Percentiles rank a stretch among this genome's conserved stretches.
Conservation (phyloP, 441 rosid species). For the Bocquillonia castaneifolia region DNA sequence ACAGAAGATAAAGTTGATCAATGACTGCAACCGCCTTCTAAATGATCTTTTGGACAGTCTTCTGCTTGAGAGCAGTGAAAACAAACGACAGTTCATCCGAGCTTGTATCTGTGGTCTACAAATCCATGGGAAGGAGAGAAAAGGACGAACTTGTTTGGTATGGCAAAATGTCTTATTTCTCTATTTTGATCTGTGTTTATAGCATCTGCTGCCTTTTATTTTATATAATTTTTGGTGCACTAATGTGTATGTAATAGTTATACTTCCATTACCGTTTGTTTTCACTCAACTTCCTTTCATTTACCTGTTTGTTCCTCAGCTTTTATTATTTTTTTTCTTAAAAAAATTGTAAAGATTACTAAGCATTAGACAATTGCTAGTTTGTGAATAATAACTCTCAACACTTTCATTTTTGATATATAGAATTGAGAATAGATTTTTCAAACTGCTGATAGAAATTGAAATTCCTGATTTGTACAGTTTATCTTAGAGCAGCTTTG, state of each 20-base stretch:
- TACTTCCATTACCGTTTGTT: background rate
- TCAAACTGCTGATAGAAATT: constrained; percentile 19
- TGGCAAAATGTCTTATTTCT: constrained; percentile 18
- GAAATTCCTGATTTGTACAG: constrained; percentile 52
- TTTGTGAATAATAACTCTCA: background rate
- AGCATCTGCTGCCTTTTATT: background rate
- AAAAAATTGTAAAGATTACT: background rate
- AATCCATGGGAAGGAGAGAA: constrained; percentile 87
- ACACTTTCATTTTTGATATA: background rate
- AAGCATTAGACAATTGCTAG: background rate
- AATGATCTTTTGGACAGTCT: constrained; percentile 97
- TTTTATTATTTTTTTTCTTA: background rate
- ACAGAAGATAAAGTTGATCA: constrained; percentile 98
- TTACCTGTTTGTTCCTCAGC: background rate
- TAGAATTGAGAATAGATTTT: background rate
- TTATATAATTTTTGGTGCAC: too few species aligned
- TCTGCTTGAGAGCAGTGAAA: constrained; percentile 97
- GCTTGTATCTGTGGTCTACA: constrained; percentile 96
- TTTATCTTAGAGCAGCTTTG: constrained; percentile 99
- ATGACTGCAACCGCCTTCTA: constrained; percentile 91
- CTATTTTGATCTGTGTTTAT: background rate
- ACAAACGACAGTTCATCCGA: constrained; percentile 88
- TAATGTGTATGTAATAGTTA: background rate
- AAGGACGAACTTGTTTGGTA: constrained; percentile 94
- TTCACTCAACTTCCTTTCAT: background rate